Base-by-base conservation (phyloP, 2,329 filamentous ascomycete species). In the Talaromyces islandicus region DNA sequence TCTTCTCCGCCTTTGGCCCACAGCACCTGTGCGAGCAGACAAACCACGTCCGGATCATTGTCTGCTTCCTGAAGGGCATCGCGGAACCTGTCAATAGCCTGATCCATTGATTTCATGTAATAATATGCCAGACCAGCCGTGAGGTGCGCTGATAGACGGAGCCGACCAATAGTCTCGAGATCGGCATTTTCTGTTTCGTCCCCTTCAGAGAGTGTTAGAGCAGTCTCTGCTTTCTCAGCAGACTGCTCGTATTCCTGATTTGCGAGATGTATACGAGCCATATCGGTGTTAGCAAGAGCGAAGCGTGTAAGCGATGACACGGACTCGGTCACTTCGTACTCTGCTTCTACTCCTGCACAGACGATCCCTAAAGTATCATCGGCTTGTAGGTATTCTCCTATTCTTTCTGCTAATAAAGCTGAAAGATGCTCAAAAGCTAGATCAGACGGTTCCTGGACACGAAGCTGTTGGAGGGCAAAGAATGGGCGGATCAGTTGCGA, bases 261-360 rank as follows among this genome's bases (percentile, higher is more conserved):
- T 0, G 91, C 90, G 0, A 99, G 84, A 58, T 92, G 87, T 21
- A 88, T 88, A n/a, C 95, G 85, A 7, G 91, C 90, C 10, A 96
- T 82, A 71, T 99, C 95, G 0, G 90, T 85, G 73, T 92, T 95
- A 25, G 90, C 90, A 61, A 95, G 82, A 0, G 91, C 89, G 71
- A 92, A 96, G 24, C 83, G 85, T 6, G 85, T 86, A 12, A 97
- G 84, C 5, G 90, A 84, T 11, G 86, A 77, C 0, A 86, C 73
- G 0, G 91, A 93, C 72, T 97, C 92, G 0, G 89, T 89, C 6
- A 84, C 81, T 75, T 97, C 93, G 69, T 92, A 99, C 59, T 92
- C 87, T 7, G 85, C 81, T 76, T 97, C 93, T 6, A 93, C 83
- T 0, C 77, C 79, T 4, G 81, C 78, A 66, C 90, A 93, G 9